These are phyloP conservation scores for Lentinus polychrous DNA, from an alignment of 1,284 basidiomycete genomes.

Conservation along the genomic window DNA sequence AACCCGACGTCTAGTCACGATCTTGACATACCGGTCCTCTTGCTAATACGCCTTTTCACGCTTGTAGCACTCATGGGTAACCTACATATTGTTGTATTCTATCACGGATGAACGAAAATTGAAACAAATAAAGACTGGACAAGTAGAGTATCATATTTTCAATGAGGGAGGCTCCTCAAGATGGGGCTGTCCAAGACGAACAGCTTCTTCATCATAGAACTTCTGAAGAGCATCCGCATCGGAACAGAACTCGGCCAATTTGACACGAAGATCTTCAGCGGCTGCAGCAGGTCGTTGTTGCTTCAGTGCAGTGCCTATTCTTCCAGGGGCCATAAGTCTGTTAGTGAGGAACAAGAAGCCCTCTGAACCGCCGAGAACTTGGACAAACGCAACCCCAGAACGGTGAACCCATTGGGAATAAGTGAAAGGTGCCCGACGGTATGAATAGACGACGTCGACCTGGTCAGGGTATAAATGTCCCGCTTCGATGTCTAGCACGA, in stretches of 20 bases:
- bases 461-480: conserved; percentile 68
- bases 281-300: conserved; percentile 38
- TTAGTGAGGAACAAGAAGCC: conserved; percentile 89
- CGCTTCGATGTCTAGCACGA: conserved; percentile 85
- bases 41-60: no score
- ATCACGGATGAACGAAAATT: neutral
- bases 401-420: conserved; percentile 88
- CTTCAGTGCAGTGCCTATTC: conserved; percentile 48
- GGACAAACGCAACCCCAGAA: conserved; percentile 81
- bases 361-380: conserved; percentile 70
- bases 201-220: conserved; percentile 73
- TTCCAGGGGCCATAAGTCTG: conserved; percentile 65
- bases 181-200: conserved; percentile 33
- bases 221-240: conserved; percentile 43
- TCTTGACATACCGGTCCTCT: no score
- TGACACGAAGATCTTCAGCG: conserved; percentile 54
- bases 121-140: neutral
- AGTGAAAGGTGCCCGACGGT: conserved; percentile 70
- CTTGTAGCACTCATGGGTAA: no score
- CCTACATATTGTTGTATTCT: no score
- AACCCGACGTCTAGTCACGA: no score
- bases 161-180: conserved; percentile 60
- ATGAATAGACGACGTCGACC: conserved; percentile 85
- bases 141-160: neutral
- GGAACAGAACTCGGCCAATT: conserved; percentile 62